Percentiles rank a stretch among this genome's conserved stretches.
Conservation (phyloP, 2,329 filamentous ascomycete species). For the Fusarium euwallaceae region DNA sequence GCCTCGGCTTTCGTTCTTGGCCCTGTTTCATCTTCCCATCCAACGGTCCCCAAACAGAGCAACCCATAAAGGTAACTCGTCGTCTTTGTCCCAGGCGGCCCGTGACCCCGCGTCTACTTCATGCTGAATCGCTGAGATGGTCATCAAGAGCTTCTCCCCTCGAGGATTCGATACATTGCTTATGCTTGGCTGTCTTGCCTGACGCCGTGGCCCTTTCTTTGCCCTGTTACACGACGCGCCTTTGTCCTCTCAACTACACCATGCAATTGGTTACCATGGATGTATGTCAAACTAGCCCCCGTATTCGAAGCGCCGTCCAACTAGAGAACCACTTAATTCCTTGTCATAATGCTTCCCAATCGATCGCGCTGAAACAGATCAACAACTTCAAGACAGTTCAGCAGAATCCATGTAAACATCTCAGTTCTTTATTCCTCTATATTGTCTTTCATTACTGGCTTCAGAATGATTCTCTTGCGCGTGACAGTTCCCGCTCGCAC, state of each 20-base stretch:
- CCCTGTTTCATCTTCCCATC: conserved; percentile 25
- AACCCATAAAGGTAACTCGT: neutral
- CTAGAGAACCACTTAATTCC: neutral
- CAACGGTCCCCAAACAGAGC: conserved; percentile 11
- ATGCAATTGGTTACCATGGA: neutral
- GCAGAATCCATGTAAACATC: conserved; percentile 13
- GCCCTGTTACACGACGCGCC: neutral
- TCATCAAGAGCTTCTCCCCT: neutral
- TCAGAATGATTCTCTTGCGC: conserved; percentile 21
- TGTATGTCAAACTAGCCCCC: neutral
- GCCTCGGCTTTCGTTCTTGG: conserved; percentile 6
- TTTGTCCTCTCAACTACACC: neutral
- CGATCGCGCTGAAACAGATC: neutral
- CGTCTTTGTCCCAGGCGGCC: neutral
- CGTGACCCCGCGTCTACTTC: neutral
- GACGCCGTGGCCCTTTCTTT: neutral
- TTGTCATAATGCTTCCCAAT: neutral
- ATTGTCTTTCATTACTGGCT: conserved; percentile 34
- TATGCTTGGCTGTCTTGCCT: neutral
- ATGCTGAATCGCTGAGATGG: neutral
- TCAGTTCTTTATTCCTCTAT: conserved; percentile 40
- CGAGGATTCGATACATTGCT: neutral
- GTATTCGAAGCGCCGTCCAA: neutral
- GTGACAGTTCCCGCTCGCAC: conserved; percentile 35
- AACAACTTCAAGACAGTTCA: neutral